These are phyloP conservation scores for Vigna nakashimae DNA, from an alignment of 306 rosid species.

Conservation along the genomic window DNA sequence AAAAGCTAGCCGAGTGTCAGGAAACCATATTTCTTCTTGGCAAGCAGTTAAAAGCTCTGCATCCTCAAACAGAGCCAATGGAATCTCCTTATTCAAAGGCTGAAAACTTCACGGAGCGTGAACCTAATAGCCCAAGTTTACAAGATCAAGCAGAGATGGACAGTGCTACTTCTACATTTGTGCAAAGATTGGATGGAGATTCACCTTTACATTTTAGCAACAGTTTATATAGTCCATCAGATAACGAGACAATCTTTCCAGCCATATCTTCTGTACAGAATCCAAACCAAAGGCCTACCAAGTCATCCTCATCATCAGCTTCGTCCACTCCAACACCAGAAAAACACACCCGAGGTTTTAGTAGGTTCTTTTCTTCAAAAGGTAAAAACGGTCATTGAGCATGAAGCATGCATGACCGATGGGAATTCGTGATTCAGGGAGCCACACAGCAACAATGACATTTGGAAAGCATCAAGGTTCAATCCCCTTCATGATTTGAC, in stretches of 20 bases:
- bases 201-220: conserved; percentile 64
- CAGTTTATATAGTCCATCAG: conserved; percentile 68
- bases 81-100: conserved; percentile 59
- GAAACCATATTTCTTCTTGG: conserved; percentile 98
- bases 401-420: conserved; percentile 44
- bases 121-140: conserved; percentile 60
- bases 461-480: conserved; percentile 33
- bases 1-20: conserved; percentile 97
- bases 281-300: conserved; percentile 67
- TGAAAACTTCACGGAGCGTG: conserved; percentile 61
- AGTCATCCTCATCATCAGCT: conserved; percentile 75
- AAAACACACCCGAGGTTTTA: conserved; percentile 78
- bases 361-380: conserved; percentile 96
- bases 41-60: conserved; percentile 80
- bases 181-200: conserved; percentile 60
- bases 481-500: conserved; percentile 39
- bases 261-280: conserved; percentile 61
- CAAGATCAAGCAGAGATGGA: conserved; percentile 66
- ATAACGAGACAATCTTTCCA: conserved; percentile 60
- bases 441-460: conserved; percentile 27
- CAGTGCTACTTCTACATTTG: conserved; percentile 53
- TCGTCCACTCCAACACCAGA: conserved; percentile 87
- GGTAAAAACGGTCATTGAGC: conserved; percentile 73
- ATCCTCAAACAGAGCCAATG: conserved; percentile 71
- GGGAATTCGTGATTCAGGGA: conserved; percentile 40